Conservation (phyloP, 106 monocot species). For the Allium cepa region DNA sequence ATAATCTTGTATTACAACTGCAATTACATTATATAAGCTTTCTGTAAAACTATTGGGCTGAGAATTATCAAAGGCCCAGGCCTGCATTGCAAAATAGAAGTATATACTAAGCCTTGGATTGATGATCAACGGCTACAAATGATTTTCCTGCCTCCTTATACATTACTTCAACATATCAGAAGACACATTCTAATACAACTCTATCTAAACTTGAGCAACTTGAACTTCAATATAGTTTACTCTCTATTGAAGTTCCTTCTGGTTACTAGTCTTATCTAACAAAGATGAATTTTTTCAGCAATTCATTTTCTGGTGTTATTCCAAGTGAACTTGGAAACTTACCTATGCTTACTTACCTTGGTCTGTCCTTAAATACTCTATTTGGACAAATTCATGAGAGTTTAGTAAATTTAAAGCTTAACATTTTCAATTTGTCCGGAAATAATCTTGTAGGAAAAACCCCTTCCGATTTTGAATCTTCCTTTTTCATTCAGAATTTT, state of each 20-base stretch:
- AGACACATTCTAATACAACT: too few relatives aligned
- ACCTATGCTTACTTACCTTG: slow-evolving; percentile 50
- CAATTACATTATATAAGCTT: too few relatives aligned
- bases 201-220: slow-evolving; percentile 2
- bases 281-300: slow-evolving; percentile 33
- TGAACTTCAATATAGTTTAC: slow-evolving; percentile 29
- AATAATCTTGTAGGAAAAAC: slow-evolving; percentile 42
- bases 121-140: too few relatives aligned
- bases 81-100: too few relatives aligned
- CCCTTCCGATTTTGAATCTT: slow-evolving; percentile 25
- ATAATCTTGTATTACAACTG: too few relatives aligned
- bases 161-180: too few relatives aligned
- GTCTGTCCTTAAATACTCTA: slow-evolving; percentile 42
- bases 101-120: too few relatives aligned
- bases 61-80: too few relatives aligned
- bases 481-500: slow-evolving; percentile 28
- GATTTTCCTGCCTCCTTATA: too few relatives aligned
- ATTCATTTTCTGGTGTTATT: slow-evolving; percentile 36
- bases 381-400: slow-evolving; percentile 32
- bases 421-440: slow-evolving; percentile 39
- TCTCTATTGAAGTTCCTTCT: slow-evolving; percentile 34
- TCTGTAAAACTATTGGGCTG: too few relatives aligned
- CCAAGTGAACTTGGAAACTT: slow-evolving; percentile 41
- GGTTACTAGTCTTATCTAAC: slow-evolving; percentile 27
- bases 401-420: slow-evolving; percentile 45